Evolutionary conservation across 2,329 filamentous ascomycete species (phyloP).

Genomic region (Penicillium expansum): DNA sequence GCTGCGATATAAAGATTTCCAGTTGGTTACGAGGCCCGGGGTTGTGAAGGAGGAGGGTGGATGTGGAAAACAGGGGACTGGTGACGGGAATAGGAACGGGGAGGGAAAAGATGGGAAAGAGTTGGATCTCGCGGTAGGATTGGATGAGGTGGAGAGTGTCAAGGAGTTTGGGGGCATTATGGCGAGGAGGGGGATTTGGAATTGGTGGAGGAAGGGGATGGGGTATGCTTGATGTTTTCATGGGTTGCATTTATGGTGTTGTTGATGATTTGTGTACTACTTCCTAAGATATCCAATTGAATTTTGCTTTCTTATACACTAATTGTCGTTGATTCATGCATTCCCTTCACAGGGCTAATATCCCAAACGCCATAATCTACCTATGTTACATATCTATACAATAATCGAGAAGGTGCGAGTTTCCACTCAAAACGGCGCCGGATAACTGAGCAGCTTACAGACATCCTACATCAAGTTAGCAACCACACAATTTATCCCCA

Average conservation of each 20-base stretch:
- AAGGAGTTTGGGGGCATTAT: constrained; percentile 63
- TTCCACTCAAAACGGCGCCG: constrained; percentile 32
- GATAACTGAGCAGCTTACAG: constrained; percentile 38
- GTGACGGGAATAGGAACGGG: not conserved
- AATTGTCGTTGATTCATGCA: not conserved
- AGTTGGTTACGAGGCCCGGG: constrained; percentile 57
- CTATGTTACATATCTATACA: not conserved
- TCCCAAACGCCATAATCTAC: constrained; percentile 2
- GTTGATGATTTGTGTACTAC: not conserved
- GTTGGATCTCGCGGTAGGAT: constrained; percentile 25
- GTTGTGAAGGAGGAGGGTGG: constrained; percentile 24
- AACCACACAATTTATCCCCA: not conserved
- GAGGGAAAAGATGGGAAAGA: not conserved
- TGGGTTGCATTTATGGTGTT: not conserved
- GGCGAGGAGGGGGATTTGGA: constrained; percentile 56
- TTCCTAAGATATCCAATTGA: not conserved
- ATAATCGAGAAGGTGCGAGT: not conserved
- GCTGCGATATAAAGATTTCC: constrained; percentile 70
- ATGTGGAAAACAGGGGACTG: constrained; percentile 5
- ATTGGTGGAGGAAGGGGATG: constrained; percentile 70
- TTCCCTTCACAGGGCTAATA: not conserved
- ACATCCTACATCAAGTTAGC: constrained; percentile 25
- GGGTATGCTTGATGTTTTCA: constrained; percentile 40
- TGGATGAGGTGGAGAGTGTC: constrained; percentile 61
- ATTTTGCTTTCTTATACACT: not conserved